Percentiles rank a stretch among this genome's conserved stretches.
Conservation (phyloP, 1,284 basidiomycete species). For the Porodaedalea pini region DNA sequence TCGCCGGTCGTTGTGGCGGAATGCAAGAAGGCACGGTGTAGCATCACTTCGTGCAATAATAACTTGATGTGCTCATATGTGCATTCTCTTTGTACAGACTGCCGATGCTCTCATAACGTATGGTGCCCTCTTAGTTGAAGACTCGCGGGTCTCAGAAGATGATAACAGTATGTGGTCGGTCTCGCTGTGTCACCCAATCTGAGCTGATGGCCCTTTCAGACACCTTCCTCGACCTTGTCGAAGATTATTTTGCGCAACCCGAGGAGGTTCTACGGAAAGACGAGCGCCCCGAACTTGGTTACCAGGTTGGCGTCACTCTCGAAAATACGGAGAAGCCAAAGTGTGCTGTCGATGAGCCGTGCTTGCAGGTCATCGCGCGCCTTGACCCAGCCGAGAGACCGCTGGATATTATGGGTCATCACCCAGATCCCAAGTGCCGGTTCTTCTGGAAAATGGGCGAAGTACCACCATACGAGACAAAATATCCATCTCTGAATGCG, state of each 20-base stretch:
- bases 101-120: slow-evolving; percentile 77
- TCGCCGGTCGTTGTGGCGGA: slow-evolving; percentile 50
- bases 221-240: slow-evolving; percentile 44
- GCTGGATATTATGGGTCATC: slow-evolving; percentile 72
- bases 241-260: slow-evolving; percentile 84
- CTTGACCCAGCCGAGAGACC: slow-evolving; percentile 77
- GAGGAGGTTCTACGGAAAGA: slow-evolving; percentile 61
- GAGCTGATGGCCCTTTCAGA: neutral
- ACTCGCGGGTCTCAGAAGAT: slow-evolving; percentile 77
- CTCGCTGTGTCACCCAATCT: neutral
- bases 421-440: slow-evolving; percentile 87
- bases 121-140: slow-evolving; percentile 79
- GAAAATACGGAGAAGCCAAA: slow-evolving; percentile 93
- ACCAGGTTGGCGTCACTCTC: slow-evolving; percentile 82
- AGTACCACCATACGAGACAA: slow-evolving; percentile 71
- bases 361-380: slow-evolving; percentile 64
- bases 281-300: slow-evolving; percentile 74
- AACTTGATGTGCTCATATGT: neutral
- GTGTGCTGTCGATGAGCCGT: slow-evolving; percentile 75
- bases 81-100: slow-evolving; percentile 42
- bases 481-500: slow-evolving; percentile 71
- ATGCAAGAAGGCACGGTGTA: slow-evolving; percentile 56
- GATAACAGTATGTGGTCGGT: slow-evolving; percentile 65
- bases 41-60: neutral
- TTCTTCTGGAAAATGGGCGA: slow-evolving; percentile 90